Evolutionary conservation across 768 basidiomycete species (phyloP).

Genomic region (Collybiopsis luxurians): DNA sequence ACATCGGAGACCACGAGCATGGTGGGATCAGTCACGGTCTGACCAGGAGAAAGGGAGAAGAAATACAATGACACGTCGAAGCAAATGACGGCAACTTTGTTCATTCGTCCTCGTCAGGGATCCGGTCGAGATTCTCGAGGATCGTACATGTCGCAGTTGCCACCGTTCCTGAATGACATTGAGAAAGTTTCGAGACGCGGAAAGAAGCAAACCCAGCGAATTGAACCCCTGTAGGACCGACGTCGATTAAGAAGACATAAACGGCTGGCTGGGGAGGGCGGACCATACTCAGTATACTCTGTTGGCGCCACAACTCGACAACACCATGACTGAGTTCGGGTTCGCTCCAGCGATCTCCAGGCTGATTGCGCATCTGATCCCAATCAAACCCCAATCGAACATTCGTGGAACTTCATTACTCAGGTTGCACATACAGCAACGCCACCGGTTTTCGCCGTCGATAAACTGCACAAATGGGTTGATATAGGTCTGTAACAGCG

Average conservation of each 20-base stretch:
- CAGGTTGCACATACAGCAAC: slow-evolving; percentile 98
- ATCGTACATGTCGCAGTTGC: slow-evolving; percentile 97
- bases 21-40: slow-evolving; percentile 72
- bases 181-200: neutral
- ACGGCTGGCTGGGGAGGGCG: slow-evolving; percentile 97
- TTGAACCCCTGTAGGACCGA: slow-evolving; percentile 88
- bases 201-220: slow-evolving; percentile 51
- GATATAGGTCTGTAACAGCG: slow-evolving; percentile 97
- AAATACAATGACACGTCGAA: slow-evolving; percentile 94
- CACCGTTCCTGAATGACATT: slow-evolving; percentile 73
- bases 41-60: slow-evolving; percentile 78
- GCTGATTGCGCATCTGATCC: slow-evolving; percentile 92
- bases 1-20: slow-evolving; percentile 98
- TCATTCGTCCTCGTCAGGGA: slow-evolving; percentile 91
- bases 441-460: slow-evolving; percentile 97
- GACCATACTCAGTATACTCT: slow-evolving; percentile 99
- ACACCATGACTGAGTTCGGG: slow-evolving; percentile 90
- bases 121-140: slow-evolving; percentile 89
- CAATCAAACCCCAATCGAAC: too few species aligned
- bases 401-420: slow-evolving; percentile 97
- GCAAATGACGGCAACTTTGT: slow-evolving; percentile 92
- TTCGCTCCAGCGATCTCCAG: slow-evolving; percentile 92
- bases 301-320: slow-evolving; percentile 98
- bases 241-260: slow-evolving; percentile 96
- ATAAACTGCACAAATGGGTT: slow-evolving; percentile 98